Evolutionary conservation across 306 rosid species (phyloP).

Genomic region (Ceratonia siliqua): DNA sequence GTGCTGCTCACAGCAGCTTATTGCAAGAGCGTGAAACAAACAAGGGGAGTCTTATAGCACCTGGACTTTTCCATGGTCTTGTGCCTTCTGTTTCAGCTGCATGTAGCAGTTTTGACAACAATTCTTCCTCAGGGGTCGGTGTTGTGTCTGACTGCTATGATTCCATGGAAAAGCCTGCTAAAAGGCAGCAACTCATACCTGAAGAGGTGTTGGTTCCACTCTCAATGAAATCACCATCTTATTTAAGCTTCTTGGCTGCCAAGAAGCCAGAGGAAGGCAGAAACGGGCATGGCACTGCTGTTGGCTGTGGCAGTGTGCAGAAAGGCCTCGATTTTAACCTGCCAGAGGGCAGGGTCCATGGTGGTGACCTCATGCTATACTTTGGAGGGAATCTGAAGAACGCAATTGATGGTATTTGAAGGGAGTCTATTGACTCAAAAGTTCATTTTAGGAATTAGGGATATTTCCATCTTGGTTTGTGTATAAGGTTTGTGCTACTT

Average conservation of each 20-base stretch:
- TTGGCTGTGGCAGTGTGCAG: constrained; percentile 33
- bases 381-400: constrained; percentile 81
- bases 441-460: constrained; percentile 44
- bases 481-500: constrained; percentile 52
- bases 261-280: constrained; percentile 53
- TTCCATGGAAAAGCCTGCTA: constrained; percentile 57
- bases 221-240: constrained; percentile 65
- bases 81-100: constrained; percentile 66
- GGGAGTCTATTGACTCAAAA: constrained; percentile 6
- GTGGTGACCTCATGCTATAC: constrained; percentile 78
- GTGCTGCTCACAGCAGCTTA: constrained; percentile 93
- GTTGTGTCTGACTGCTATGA: constrained; percentile 63
- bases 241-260: constrained; percentile 46
- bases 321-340: constrained; percentile 49
- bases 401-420: constrained; percentile 60
- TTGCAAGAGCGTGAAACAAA: constrained; percentile 55
- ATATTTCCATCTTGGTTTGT: constrained; percentile 43
- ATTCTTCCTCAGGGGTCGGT: constrained; percentile 70
- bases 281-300: constrained; percentile 29
- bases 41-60: constrained; percentile 75
- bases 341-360: constrained; percentile 91
- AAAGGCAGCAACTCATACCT: constrained; percentile 62
- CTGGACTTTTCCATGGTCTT: constrained; percentile 85
- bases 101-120: constrained; percentile 59
- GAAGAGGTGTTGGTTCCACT: constrained; percentile 82